Percentiles rank a stretch among this genome's conserved stretches.
Evolutionary conservation across 805 yeast genomes (phyloP).

Genomic region (Spathaspora gorwiae): DNA sequence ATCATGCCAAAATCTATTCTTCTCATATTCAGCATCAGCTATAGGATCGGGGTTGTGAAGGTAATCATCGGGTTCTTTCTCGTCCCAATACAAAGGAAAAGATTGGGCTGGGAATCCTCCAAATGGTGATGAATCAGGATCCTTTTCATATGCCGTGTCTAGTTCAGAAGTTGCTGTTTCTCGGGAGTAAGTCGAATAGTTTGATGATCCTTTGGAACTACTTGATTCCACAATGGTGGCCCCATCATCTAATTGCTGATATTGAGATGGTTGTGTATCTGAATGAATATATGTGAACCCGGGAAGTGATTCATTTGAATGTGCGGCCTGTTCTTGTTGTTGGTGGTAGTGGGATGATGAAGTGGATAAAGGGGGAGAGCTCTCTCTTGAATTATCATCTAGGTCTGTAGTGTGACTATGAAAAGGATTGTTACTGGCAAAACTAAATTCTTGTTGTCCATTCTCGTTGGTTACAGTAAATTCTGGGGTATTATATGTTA

Average conservation of each 20-base stretch:
- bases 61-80: constrained; percentile 92
- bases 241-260: neutral
- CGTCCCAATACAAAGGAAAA: constrained; percentile 86
- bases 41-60: constrained; percentile 95
- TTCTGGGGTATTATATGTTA: constrained; percentile 19
- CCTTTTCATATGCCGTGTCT: constrained; percentile 4
- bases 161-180: neutral
- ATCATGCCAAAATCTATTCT: constrained; percentile 60
- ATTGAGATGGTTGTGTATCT: neutral
- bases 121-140: constrained; percentile 71
- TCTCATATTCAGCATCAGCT: constrained; percentile 81
- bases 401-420: neutral
- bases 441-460: neutral
- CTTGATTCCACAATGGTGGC: neutral
- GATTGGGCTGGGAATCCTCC: constrained; percentile 95
- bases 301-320: neutral
- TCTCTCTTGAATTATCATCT: neutral
- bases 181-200: neutral
- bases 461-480: neutral
- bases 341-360: no score
- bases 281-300: neutral
- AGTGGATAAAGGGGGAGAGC: neutral
- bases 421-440: no score
- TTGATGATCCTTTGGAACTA: neutral
- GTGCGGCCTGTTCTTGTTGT: no score